These are phyloP conservation scores for Malbranchea zuffiana DNA, from an alignment of 2,329 filamentous ascomycete species.

Conservation along the genomic window DNA sequence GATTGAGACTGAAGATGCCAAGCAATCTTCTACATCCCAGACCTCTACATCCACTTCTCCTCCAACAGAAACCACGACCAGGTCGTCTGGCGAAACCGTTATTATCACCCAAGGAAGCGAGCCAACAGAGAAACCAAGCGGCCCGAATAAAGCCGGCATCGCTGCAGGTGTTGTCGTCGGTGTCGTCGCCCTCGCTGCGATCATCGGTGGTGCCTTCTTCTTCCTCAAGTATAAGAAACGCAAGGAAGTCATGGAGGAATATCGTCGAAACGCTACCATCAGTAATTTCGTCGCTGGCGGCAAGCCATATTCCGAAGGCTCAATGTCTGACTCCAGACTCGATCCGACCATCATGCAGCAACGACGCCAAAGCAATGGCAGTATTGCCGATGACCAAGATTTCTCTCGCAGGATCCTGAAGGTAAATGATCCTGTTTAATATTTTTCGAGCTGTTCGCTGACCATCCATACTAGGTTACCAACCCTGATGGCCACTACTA, in stretches of 20 bases:
- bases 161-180: conserved; percentile 81
- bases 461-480: no score
- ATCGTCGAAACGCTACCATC: conserved; percentile 67
- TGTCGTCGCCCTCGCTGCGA: conserved; percentile 56
- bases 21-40: conserved; percentile 22
- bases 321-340: conserved; percentile 70
- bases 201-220: conserved; percentile 60
- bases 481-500: conserved; percentile 14
- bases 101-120: conserved; percentile 18
- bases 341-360: conserved; percentile 74
- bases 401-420: conserved; percentile 93
- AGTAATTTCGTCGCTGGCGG: conserved; percentile 58
- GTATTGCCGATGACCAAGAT: conserved; percentile 93
- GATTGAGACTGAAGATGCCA: conserved; percentile 24
- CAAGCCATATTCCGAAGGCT: conserved; percentile 51
- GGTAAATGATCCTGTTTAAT: no score
- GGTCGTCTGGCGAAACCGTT: conserved; percentile 15
- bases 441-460: no score
- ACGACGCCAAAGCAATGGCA: conserved; percentile 80
- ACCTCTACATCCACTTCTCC: conserved; percentile 23
- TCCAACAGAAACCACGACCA: conserved; percentile 37
- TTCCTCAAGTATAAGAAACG: conserved; percentile 65
- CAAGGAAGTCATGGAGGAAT: conserved; percentile 69
- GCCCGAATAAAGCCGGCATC: conserved; percentile 69
- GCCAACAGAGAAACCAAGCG: conserved; percentile 19